phyloP scores from a whole-genome alignment of 192 early-diverging fungal species.

The Rhizophlyctis rosea region DNA sequence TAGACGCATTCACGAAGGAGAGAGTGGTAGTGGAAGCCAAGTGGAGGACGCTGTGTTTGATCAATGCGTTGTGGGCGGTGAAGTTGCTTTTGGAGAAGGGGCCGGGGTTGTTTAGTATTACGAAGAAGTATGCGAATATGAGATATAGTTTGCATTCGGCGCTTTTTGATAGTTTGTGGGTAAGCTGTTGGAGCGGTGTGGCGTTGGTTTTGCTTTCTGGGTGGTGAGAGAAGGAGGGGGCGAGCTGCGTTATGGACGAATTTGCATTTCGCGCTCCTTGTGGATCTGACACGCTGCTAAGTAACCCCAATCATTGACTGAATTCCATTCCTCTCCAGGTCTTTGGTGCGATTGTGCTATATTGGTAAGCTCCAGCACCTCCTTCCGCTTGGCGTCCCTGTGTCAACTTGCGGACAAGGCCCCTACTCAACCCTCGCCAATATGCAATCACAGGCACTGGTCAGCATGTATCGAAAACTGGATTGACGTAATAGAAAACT shows the following conservation, averaged over 20 bases:
- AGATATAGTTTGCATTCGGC: background rate
- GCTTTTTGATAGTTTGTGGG: background rate
- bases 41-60: background rate
- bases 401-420: background rate
- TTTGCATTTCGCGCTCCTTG: too few relatives aligned
- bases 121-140: too few relatives aligned
- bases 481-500: background rate
- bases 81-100: background rate
- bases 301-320: too few relatives aligned
- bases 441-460: conserved; percentile 1
- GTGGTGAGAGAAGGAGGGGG: background rate
- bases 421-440: too few relatives aligned
- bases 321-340: background rate
- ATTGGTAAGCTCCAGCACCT: background rate
- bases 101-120: background rate
- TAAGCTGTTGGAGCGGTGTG: background rate
- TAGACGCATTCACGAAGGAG: background rate
- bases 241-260: background rate
- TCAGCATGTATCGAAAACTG: background rate
- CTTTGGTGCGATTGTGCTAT: background rate
- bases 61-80: background rate
- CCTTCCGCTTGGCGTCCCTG: background rate
- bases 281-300: too few relatives aligned
- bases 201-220: background rate
- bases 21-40: too few relatives aligned